Conservation (phyloP, 2,329 filamentous ascomycete genomes). For the Mycosphaerella arachidis region DNA sequence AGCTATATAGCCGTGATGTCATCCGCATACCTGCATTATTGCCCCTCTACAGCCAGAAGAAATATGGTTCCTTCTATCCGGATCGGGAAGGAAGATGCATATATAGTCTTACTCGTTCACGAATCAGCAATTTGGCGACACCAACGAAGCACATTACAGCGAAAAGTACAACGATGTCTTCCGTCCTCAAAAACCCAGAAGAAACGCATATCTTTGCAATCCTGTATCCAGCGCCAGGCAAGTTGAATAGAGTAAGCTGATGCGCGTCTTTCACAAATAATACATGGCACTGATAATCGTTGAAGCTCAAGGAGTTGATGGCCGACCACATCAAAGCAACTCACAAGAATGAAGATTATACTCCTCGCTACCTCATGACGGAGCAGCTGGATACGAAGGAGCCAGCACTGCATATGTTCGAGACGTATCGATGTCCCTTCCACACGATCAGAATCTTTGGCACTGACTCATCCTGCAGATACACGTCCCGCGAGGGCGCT, state of each 20-base stretch:
- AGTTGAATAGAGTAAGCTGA: conserved; percentile 10
- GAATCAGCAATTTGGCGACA: no score
- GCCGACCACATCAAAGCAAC: conserved; percentile 12
- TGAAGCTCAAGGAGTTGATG: conserved; percentile 17
- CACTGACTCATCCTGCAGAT: conserved; percentile 7
- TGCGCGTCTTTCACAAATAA: not conserved
- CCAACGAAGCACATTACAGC: not conserved
- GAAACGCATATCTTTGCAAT: conserved; percentile 20
- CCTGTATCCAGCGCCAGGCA: conserved; percentile 16
- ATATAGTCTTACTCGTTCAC: not conserved
- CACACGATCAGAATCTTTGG: not conserved
- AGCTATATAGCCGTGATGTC: not conserved
- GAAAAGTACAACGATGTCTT: conserved; percentile 6
- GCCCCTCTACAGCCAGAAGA: not conserved
- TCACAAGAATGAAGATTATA: conserved; percentile 21
- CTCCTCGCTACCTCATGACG: conserved; percentile 20
- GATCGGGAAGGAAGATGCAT: not conserved
- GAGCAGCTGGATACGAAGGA: conserved; percentile 20
- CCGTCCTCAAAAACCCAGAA: conserved; percentile 11
- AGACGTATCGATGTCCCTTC: conserved; percentile 12
- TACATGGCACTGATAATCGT: not conserved
- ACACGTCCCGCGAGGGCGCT: conserved; percentile 17
- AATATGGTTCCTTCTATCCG: not conserved
- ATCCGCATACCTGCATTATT: not conserved
- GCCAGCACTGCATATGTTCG: conserved; percentile 22